Base-by-base conservation (phyloP, 2,329 filamentous ascomycete species). In the Ophiostoma sp. region DNA sequence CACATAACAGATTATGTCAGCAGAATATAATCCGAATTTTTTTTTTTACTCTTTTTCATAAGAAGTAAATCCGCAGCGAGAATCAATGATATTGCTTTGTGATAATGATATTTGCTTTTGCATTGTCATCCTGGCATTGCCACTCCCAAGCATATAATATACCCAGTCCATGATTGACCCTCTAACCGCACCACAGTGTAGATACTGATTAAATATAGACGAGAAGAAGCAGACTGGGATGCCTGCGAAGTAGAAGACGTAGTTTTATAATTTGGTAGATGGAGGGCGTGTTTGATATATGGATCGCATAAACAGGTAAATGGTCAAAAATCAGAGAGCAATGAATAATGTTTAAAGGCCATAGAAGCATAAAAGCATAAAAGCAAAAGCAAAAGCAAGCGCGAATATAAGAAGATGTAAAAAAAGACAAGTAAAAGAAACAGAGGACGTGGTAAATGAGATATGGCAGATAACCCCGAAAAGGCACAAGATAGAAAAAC, bases 401-500 rank as follows among this genome's bases (percentile, higher is more conserved):
- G 44, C 23, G 17, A 68, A 65, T 65, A 65, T 52, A 48, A 68
- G 67, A 67, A 20, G 48, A 31, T 36, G 33, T 57, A 6, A 62
- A 41, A 62, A 41, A 72, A 41, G 41, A 65, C 60, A 54, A 15
- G 39, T 67, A n/a, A 54, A 35, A 67, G 2, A 67, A 60, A 54
- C 52, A 57, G 23, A 57, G n/a, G 52, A 48, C 52, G 23, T 57
- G 52, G 39, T 60, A n/a, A 54, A 48, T 60, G 2, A 62, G 33
- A 54, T 27, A 62, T 62, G 57, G 57, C 57, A 62, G 27, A 27
- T 27, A 27, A 62, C 57, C 57, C 57, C 57, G 57, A 17, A 13
- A 68, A 33, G 41, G 23, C 35, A 67, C 31, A 8, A 68, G 67
- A 71, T 64, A 62, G 57, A 62, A 62, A 72, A 66, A 72, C 54